Evolutionary conservation across 805 yeast genomes (phyloP).

Genomic region (Wickerhamomyces queroliae): DNA sequence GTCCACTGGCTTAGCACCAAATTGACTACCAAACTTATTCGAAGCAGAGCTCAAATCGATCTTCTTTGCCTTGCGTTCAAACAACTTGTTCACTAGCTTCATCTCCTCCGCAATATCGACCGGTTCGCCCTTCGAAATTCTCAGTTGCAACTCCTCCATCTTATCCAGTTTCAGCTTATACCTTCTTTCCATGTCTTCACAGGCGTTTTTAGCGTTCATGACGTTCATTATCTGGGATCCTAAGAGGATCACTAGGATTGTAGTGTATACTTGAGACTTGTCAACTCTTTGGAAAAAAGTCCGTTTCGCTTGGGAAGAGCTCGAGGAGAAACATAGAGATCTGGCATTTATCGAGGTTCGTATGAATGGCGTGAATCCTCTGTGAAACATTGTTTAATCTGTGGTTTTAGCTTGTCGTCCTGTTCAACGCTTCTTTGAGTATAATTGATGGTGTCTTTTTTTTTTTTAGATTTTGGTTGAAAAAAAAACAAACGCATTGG

Average conservation of each 20-base stretch:
- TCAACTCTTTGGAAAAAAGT: conserved; percentile 22
- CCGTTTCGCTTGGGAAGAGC: no score
- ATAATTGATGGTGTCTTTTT: no score
- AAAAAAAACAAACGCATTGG: no score
- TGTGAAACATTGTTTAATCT: no score
- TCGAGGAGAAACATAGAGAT: not conserved
- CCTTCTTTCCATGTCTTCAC: conserved; percentile 33
- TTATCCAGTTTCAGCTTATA: conserved; percentile 31
- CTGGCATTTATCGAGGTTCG: not conserved
- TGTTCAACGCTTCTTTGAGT: no score
- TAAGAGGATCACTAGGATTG: conserved; percentile 35
- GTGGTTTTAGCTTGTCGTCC: no score
- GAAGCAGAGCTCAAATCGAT: not conserved
- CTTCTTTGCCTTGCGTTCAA: conserved; percentile 11
- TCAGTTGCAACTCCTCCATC: conserved; percentile 31
- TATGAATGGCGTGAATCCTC: no score
- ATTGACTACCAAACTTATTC: conserved; percentile 4
- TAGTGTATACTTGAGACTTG: conserved; percentile 30
- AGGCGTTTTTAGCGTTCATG: conserved; percentile 33
- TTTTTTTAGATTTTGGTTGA: no score
- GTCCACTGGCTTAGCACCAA: no score
- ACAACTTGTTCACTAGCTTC: conserved; percentile 28
- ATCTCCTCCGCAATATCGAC: conserved; percentile 38
- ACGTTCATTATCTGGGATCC: conserved; percentile 43
- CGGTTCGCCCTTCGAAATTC: conserved; percentile 29